Base-by-base conservation (phyloP, 2,329 filamentous ascomycete species). In the Botrytis tulipae region DNA sequence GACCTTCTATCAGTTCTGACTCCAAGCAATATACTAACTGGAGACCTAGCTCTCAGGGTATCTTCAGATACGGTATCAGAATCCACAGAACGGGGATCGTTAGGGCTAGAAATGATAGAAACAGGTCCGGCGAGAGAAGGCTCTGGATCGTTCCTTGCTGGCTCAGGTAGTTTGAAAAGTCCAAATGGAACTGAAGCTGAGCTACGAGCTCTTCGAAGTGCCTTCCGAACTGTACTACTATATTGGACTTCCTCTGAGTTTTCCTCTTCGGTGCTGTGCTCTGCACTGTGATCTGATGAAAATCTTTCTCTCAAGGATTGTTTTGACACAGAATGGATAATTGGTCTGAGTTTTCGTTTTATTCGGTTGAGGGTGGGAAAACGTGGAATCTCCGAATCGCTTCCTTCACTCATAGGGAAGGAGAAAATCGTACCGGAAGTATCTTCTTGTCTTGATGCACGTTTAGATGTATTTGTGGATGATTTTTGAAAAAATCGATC, bases 31-130 rank as follows among this genome's bases (percentile, higher is more conserved):
- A 37, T 57, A 25, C 66, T 57, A 32, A 69, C 66, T 57, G 66
- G 66, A 69, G 66, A 69, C 54, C 66, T 69, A 42, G 66, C 66
- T 69, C 48, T 69, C 25, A 57, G 8, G 32, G 66, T 69, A 25
- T 57, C 42, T 42, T 57, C 37, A 7, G 66, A 69, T 8, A 12
- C 35, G 22, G 35, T 57, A 18, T 42, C 48, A 16, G 66, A 69
- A 57, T 18, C 7, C 4, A 42, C 48, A 42, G 48, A 40, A 25
- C 9, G 9, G 10, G 37, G 16, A 32, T 57, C 8, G 9, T 57
- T 29, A 9, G 48, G 25, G 40, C 32, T 22, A 29, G 66, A 37
- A 18, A 70, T 35, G 0, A 70, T 22, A n/a, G 68, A 70, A 46
- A 70, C 6, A n/a, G 54, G 54, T 37, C 66, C 66, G 2, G 66